phyloP scores from a whole-genome alignment of 1,284 basidiomycete species.

The Irpex sp. region DNA sequence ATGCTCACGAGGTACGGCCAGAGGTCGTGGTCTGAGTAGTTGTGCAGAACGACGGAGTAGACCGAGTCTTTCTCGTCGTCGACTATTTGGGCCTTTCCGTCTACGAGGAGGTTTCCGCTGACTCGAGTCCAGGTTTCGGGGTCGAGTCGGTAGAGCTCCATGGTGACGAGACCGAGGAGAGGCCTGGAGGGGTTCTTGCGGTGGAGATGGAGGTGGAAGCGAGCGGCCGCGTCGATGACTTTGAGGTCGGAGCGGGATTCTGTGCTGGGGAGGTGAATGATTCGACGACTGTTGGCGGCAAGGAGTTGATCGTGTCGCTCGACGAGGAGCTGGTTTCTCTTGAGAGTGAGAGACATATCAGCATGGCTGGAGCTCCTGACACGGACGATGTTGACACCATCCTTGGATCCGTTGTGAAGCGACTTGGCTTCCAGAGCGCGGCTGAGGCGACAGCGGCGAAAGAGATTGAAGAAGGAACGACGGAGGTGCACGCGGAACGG shows the following conservation, averaged over 20 bases:
- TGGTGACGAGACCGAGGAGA: conserved; percentile 30
- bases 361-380: conserved; percentile 32
- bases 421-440: conserved; percentile 20
- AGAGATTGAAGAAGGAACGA: conserved; percentile 34
- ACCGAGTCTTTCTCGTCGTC: conserved; percentile 29
- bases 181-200: conserved; percentile 37
- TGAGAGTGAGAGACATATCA: conserved; percentile 37
- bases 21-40: conserved; percentile 37
- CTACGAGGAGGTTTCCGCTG: conserved; percentile 34
- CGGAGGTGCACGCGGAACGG: conserved; percentile 45
- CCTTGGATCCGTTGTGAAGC: conserved; percentile 23
- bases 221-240: conserved; percentile 38
- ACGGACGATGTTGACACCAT: conserved; percentile 33
- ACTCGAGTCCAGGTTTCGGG: conserved; percentile 26
- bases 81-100: conserved; percentile 35
- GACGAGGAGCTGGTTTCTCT: conserved; percentile 31
- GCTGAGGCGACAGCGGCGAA: conserved; percentile 34
- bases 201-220: conserved; percentile 43
- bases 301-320: conserved; percentile 36
- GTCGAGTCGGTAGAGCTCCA: conserved; percentile 38
- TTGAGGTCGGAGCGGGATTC: conserved; percentile 29
- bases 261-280: conserved; percentile 30
- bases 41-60: conserved; percentile 38
- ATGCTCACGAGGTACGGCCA: conserved; percentile 47
- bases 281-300: conserved; percentile 26